phyloP scores from a whole-genome alignment of 495 filamentous ascomycete species.

The Haplographium delicatum region DNA sequence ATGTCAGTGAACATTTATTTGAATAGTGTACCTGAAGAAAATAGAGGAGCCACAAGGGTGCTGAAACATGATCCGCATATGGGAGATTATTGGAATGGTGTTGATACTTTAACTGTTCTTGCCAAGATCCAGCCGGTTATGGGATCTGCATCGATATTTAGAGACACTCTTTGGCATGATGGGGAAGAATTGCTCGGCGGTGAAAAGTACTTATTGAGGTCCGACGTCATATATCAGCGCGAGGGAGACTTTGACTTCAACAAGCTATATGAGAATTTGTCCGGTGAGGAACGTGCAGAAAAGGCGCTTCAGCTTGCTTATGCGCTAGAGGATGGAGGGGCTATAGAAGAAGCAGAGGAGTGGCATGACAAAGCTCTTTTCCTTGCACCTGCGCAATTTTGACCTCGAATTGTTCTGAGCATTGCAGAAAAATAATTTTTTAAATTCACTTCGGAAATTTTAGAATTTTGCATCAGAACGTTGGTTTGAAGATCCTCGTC shows the following conservation, averaged over 20 bases:
- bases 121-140: constrained; percentile 5
- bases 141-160: constrained; percentile 3
- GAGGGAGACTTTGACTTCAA: constrained; percentile 1
- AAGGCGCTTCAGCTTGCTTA: background rate
- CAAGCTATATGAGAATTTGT: background rate
- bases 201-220: constrained; percentile 4
- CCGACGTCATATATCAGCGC: constrained; percentile 1
- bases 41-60: background rate
- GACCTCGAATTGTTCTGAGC: too few relatives aligned
- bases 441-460: too few relatives aligned
- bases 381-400: too few relatives aligned
- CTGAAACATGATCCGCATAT: background rate
- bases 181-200: background rate
- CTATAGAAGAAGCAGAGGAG: background rate
- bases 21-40: constrained; percentile 3
- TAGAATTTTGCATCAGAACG: too few relatives aligned
- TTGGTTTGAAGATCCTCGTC: too few relatives aligned
- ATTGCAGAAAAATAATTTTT: too few relatives aligned
- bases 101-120: background rate
- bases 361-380: constrained; percentile 2
- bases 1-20: constrained; percentile 12
- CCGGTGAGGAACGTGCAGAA: background rate
- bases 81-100: constrained; percentile 5
- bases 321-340: background rate
- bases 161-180: constrained; percentile 11